Base-by-base conservation (phyloP, 805 yeast species). In the Blastobotrys muscicola region DNA sequence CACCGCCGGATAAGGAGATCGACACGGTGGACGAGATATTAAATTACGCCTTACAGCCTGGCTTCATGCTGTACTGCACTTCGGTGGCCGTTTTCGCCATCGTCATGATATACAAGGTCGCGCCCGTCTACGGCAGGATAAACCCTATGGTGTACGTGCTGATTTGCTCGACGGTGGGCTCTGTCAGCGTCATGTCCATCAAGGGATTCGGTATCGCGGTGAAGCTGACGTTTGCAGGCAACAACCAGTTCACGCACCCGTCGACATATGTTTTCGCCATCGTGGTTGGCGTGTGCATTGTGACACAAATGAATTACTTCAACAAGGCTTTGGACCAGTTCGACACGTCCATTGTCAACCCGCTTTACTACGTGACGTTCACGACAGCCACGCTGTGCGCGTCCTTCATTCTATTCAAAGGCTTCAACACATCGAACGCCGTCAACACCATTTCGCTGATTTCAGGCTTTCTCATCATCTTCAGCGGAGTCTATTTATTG, bases 131-230 rank as follows among this genome's bases (percentile, higher is more conserved):
- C 52, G 96, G 96, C 13, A 69, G 76, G 40, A 74, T 76, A 53
- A 83, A 83, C 59, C 95, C 96, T 36, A 81, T 86, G 82, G 80
- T 86, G 50, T 86, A 86, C 67, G 78, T 86, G 51, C 82, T 94
- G 6, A 85, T 86, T 56, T 86, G 96, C 64, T 83, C 94, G 2
- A 70, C 85, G 2, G 95, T 85, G 44, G 96, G 96, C 1, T 84
- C 94, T 2, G 82, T 86, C 41, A 81, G 92, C 4, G 94, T 86
- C 43, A 87, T 89, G 83, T 71, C 94, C 23, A 87, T 86, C 65
- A 86, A 86, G 67, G 95, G 94, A 0, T 86, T 86, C 65, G 96
- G 96, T 31, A 82, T 86, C 54, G 95, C 95, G 1, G 69, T 86
- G 57, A 86, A 86, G 65, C 73, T 86, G 58, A 85, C 95, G 1